Base-by-base conservation (phyloP, 805 yeast species). In the Starmerella kuoi region DNA sequence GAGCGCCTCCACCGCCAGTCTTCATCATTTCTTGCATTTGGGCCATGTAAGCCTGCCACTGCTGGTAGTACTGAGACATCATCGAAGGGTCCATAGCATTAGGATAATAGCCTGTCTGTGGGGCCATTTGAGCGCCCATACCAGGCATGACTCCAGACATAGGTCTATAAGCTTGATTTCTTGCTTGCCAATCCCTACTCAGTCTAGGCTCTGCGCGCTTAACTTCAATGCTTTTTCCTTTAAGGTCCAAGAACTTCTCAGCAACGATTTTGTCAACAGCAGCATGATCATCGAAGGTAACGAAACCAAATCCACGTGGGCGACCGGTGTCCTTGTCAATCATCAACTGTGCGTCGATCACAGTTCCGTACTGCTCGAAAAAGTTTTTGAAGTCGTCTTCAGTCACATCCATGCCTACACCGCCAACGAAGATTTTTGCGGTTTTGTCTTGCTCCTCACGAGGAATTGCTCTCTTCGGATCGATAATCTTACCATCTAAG, bases 401-500 rank as follows among this genome's bases (percentile, higher is more conserved):
- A 49, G 86, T 85, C 40, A 87, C 95, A 58, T 84, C 88, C 18
- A 93, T 83, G 41, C 94, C 87, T 47, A 88, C 81, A 52, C 98
- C 98, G 51, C 98, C 98, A 31, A 88, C 96, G 58, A 88, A 88
- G 52, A 88, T 87, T 66, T 88, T 88, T 53, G 96, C 95, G 15
- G 95, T 85, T 60, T 82, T 83, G 59, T 87, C 95, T 63, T 88
- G 98, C 61, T 88, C 96, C 59, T 88, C 96, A 61, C 84, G 80
- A 27, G 97, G 96, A 55, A 88, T 88, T 21, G 98, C 96, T 56
- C 97, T 74, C 61, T 88, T 88, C 31, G 98, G 97, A 60, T 88
- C 98, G 59, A 88, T 91, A 46, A 88, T 80, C 62, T 88, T 88
- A 50, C 97, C 97, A 58, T 88, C 98, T 39, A 88, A 67, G 41